Evolutionary conservation across 2,329 filamentous ascomycete genomes (phyloP).

Genomic region (Trichoderma sp.): DNA sequence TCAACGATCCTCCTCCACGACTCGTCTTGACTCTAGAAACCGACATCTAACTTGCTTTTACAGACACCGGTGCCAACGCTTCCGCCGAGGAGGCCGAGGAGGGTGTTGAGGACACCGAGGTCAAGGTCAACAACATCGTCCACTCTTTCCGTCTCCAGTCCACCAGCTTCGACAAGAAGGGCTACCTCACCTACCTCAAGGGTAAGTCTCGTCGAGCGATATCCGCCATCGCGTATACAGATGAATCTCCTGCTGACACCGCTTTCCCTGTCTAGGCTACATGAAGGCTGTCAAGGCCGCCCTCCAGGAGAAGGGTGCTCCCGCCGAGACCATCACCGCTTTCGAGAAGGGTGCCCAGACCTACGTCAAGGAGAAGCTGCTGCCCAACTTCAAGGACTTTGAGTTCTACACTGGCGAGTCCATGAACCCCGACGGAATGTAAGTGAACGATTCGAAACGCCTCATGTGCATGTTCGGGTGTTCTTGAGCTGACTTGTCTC

Average conservation of each 20-base stretch:
- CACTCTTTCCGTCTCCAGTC: constrained; percentile 85
- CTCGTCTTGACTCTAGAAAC: no score
- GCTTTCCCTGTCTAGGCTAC: constrained; percentile 61
- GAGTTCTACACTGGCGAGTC: constrained; percentile 92
- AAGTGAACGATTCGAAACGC: constrained; percentile 41
- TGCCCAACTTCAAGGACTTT: constrained; percentile 89
- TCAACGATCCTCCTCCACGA: not conserved
- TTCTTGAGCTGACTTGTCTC: constrained; percentile 19
- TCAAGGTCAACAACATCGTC: constrained; percentile 90
- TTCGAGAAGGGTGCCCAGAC: constrained; percentile 76
- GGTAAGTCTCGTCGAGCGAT: constrained; percentile 48
- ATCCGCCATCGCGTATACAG: not conserved
- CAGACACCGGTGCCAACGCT: constrained; percentile 92
- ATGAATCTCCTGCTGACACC: not conserved
- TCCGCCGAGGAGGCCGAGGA: constrained; percentile 89
- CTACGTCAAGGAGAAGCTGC: constrained; percentile 81
- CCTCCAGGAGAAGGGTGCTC: constrained; percentile 64
- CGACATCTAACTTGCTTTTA: not conserved
- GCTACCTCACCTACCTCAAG: constrained; percentile 82
- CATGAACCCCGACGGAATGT: constrained; percentile 95
- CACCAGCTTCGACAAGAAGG: constrained; percentile 84
- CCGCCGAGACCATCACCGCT: constrained; percentile 67
- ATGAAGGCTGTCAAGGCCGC: constrained; percentile 83
- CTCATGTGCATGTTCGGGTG: no score
- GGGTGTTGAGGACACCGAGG: constrained; percentile 66